Evolutionary conservation across 805 yeast genomes (phyloP).

Genomic region (Candida chauliodis): DNA sequence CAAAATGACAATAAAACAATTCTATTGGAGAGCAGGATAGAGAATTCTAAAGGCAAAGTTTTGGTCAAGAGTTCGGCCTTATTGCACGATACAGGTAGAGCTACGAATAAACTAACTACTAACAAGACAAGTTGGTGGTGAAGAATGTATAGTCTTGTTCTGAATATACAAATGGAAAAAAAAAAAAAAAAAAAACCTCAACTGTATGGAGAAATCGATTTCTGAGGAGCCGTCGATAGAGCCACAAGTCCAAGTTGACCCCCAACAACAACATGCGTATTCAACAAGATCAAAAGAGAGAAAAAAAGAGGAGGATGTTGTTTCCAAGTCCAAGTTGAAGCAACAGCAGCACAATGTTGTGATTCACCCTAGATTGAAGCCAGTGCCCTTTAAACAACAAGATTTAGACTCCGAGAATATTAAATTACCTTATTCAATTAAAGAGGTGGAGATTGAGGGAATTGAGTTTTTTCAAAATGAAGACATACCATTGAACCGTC

Average conservation of each 20-base stretch:
- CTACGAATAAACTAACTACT: conserved; percentile 13
- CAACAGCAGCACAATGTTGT: conserved; percentile 27
- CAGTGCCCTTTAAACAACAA: conserved; percentile 25
- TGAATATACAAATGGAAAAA: neutral
- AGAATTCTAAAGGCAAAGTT: conserved; percentile 47
- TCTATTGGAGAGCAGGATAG: conserved; percentile 49
- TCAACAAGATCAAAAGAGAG: conserved; percentile 25
- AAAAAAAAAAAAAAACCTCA: too few relatives aligned
- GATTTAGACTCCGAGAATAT: conserved; percentile 13
- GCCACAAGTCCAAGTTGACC: conserved; percentile 16
- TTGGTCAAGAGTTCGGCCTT: conserved; percentile 58
- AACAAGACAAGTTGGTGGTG: conserved; percentile 9
- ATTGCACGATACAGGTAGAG: conserved; percentile 37
- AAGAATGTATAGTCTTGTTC: too few relatives aligned
- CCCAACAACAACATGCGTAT: conserved; percentile 14
- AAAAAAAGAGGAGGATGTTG: conserved; percentile 15
- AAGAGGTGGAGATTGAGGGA: conserved; percentile 10
- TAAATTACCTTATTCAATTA: conserved; percentile 6
- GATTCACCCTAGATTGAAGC: conserved; percentile 34
- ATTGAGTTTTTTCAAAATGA: conserved; percentile 46
- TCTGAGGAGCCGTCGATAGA: conserved; percentile 15
- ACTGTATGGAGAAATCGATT: conserved; percentile 5
- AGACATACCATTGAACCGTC: conserved; percentile 76
- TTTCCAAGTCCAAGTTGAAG: conserved; percentile 18
- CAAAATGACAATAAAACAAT: conserved; percentile 30